Evolutionary conservation across 164 flowering plant species (phyloP).

Genomic region (Paratinospora sagittata): DNA sequence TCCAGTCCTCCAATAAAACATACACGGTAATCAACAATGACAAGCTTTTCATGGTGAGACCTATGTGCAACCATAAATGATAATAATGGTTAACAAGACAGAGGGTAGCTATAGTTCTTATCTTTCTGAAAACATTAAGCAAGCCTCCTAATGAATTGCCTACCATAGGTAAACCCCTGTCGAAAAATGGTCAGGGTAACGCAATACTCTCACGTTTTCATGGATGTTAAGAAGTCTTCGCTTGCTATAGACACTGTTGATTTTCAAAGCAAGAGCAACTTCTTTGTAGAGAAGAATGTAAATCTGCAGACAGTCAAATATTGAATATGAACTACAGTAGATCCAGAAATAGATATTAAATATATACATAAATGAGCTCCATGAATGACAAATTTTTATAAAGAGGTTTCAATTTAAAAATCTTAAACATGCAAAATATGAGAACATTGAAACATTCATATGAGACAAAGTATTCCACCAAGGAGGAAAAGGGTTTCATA

Average conservation of each 20-base stretch:
- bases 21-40: conserved; percentile 82
- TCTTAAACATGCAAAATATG: neutral
- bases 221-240: conserved; percentile 82
- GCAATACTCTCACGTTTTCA: conserved; percentile 87
- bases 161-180: conserved; percentile 93
- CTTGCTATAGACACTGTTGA: conserved; percentile 92
- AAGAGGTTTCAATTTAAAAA: neutral
- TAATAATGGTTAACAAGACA: conserved; percentile 4
- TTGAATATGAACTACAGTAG: conserved; percentile 5
- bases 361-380: neutral
- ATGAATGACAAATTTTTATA: neutral
- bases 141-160: conserved; percentile 12
- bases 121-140: conserved; percentile 1
- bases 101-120: conserved; percentile 1
- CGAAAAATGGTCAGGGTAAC: conserved; percentile 97
- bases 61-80: conserved; percentile 35
- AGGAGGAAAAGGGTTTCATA: neutral
- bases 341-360: neutral
- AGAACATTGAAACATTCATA: neutral
- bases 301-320: conserved; percentile 47
- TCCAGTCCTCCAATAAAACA: conserved; percentile 97
- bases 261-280: conserved; percentile 93
- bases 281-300: conserved; percentile 95
- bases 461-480: no score
- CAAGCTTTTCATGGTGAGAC: conserved; percentile 99